Percentiles rank a stretch among this genome's conserved stretches.
These are phyloP conservation scores for Xylariaceae sp. DNA, from an alignment of 2,329 filamentous ascomycete genomes.

Conservation along the genomic window DNA sequence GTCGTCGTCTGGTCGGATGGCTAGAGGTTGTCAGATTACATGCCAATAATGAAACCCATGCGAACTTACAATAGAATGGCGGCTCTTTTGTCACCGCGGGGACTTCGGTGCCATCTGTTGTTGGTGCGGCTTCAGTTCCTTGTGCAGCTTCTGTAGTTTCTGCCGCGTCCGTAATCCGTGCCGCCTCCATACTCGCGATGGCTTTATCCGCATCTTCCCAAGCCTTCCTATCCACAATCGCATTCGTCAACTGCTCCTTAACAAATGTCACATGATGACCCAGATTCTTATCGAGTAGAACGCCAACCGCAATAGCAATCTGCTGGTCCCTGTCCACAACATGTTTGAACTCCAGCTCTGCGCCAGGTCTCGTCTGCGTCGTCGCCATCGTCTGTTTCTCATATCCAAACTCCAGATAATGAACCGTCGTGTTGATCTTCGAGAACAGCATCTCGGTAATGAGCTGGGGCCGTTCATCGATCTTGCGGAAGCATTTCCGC, in stretches of 20 bases:
- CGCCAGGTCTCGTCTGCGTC: constrained; percentile 61
- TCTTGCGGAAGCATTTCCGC: constrained; percentile 73
- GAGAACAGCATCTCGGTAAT: constrained; percentile 92
- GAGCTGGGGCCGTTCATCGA: constrained; percentile 78
- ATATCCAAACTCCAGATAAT: constrained; percentile 85
- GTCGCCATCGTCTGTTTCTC: constrained; percentile 68
- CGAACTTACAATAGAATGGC: constrained; percentile 50
- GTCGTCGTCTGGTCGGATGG: constrained; percentile 59
- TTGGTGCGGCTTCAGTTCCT: constrained; percentile 33
- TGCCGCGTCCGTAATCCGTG: constrained; percentile 25
- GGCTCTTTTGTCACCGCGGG: constrained; percentile 32
- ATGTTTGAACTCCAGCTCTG: constrained; percentile 77
- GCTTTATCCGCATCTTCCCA: constrained; percentile 72
- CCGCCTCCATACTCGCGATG: constrained; percentile 40
- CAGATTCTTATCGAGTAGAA: constrained; percentile 74
- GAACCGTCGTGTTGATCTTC: constrained; percentile 76
- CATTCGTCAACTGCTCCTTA: constrained; percentile 62
- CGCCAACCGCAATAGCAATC: constrained; percentile 73
- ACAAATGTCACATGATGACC: constrained; percentile 75
- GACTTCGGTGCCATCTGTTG: constrained; percentile 20
- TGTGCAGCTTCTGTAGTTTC: constrained; percentile 37
- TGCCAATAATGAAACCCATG: not conserved
- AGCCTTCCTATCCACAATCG: constrained; percentile 65
- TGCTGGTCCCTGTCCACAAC: constrained; percentile 64
- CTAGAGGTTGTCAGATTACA: constrained; percentile 38